Percentiles rank a stretch among this genome's conserved stretches.
phyloP scores from a whole-genome alignment of 306 rosid genomes.

The Cucumis hystrix region DNA sequence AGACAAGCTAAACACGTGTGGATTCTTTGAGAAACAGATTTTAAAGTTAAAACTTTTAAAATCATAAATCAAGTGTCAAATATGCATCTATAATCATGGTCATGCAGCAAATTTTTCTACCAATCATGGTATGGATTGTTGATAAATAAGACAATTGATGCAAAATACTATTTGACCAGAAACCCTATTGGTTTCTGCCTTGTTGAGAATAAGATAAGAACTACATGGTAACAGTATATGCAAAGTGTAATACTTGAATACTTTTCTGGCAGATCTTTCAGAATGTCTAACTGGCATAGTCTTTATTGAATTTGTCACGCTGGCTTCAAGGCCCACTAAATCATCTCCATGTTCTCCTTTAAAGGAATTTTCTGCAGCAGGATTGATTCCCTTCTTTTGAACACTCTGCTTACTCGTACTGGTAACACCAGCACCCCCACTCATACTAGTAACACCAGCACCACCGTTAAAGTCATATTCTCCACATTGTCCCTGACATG shows the following conservation, averaged over 20 bases:
- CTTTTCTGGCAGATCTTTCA: conserved; percentile 43
- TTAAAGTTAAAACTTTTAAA: not conserved
- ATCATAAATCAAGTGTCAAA: not conserved
- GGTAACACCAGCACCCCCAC: too few relatives aligned
- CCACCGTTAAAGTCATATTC: conserved; percentile 76
- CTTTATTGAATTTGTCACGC: conserved; percentile 23
- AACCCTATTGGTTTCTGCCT: not conserved
- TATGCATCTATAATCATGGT: not conserved
- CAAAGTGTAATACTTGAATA: conserved; percentile 47
- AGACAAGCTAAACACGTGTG: not conserved
- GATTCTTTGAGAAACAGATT: not conserved
- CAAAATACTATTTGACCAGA: not conserved
- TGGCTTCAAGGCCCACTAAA: conserved; percentile 33
- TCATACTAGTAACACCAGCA: conserved; percentile 36
- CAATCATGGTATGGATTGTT: not conserved
- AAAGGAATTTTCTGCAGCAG: conserved; percentile 29
- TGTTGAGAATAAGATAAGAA: not conserved
- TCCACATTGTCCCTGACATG: conserved; percentile 39
- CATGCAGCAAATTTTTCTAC: not conserved
- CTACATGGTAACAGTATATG: not conserved
- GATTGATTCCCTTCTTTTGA: conserved; percentile 22
- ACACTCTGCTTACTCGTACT: conserved; percentile 22
- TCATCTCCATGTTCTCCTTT: conserved; percentile 30
- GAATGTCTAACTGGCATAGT: conserved; percentile 58
- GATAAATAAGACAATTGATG: not conserved